phyloP scores from a whole-genome alignment of 257 asterid genomes.

The Lantana camara region DNA sequence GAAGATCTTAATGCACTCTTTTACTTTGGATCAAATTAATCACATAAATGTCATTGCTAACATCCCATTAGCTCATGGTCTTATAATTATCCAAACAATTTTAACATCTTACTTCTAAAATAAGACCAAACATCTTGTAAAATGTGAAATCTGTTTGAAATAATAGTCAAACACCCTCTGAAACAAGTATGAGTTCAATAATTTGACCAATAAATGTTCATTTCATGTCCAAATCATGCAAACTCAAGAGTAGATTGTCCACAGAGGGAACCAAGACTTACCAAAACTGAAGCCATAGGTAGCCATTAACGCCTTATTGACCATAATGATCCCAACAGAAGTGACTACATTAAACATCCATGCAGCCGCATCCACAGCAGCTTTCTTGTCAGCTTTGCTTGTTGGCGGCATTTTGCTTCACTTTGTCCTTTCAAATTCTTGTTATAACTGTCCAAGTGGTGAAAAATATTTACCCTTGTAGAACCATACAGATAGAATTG shows the following conservation, averaged over 20 bases:
- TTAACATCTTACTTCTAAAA: too few species aligned
- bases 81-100: too few species aligned
- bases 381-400: constrained; percentile 94
- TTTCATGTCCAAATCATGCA: constrained; percentile 9
- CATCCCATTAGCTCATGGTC: too few species aligned
- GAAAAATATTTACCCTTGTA: constrained; percentile 45
- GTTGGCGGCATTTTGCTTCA: constrained; percentile 70
- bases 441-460: constrained; percentile 32
- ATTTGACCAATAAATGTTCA: constrained; percentile 8
- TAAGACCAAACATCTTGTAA: too few species aligned
- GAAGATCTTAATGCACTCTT: too few species aligned
- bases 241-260: constrained; percentile 8
- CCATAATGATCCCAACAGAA: constrained; percentile 93
- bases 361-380: constrained; percentile 87
- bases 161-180: too few species aligned
- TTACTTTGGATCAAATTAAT: too few species aligned
- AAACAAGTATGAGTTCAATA: constrained; percentile 13
- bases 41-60: too few species aligned
- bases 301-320: constrained; percentile 97
- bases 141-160: too few species aligned
- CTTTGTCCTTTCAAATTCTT: constrained; percentile 21
- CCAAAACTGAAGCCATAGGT: constrained; percentile 96
- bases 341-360: constrained; percentile 97
- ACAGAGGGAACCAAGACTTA: constrained; percentile 36
- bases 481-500: constrained; percentile 38